Evolutionary conservation across 2,329 filamentous ascomycete genomes (phyloP).

Genomic region (Geosmithia putterillii): DNA sequence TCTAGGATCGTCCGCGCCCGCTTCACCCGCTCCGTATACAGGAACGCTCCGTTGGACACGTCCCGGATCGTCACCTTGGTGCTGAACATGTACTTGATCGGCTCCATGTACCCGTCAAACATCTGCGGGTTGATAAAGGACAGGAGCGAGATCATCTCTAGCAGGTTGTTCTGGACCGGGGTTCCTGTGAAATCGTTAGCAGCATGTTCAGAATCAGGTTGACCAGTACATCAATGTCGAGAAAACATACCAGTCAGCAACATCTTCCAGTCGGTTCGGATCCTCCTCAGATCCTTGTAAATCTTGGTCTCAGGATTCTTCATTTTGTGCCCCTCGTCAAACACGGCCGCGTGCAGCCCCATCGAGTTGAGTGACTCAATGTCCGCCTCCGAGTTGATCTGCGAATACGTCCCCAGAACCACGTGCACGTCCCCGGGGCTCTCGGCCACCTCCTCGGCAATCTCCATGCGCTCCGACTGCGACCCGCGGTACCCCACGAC

Average conservation of each 20-base stretch:
- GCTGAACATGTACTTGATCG: constrained; percentile 80
- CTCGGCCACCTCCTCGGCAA: constrained; percentile 54
- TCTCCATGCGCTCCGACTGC: constrained; percentile 52
- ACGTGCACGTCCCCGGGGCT: constrained; percentile 53
- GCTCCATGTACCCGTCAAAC: constrained; percentile 64
- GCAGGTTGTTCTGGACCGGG: constrained; percentile 86
- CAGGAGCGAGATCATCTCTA: constrained; percentile 80
- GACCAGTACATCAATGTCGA: too few relatives aligned
- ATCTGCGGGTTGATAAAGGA: constrained; percentile 87
- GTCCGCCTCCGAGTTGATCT: constrained; percentile 40
- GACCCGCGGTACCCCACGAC: constrained; percentile 61
- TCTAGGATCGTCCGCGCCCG: constrained; percentile 86
- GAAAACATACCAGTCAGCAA: constrained; percentile 41
- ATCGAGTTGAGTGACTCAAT: constrained; percentile 36
- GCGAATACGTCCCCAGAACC: constrained; percentile 47
- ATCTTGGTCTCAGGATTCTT: constrained; percentile 78
- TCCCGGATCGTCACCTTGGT: constrained; percentile 80
- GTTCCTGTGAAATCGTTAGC: constrained; percentile 54
- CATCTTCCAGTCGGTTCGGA: constrained; percentile 72
- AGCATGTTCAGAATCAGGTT: background rate
- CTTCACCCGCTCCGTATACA: constrained; percentile 78
- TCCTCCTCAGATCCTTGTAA: constrained; percentile 67
- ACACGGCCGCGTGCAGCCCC: constrained; percentile 50
- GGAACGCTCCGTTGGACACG: constrained; percentile 65
- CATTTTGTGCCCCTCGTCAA: constrained; percentile 87